A percentile compares a stretch with the other conserved stretches of the same genome.
These are phyloP conservation scores for Trichocladium antarcticum DNA, from an alignment of 495 filamentous ascomycete species.

Conservation along the genomic window DNA sequence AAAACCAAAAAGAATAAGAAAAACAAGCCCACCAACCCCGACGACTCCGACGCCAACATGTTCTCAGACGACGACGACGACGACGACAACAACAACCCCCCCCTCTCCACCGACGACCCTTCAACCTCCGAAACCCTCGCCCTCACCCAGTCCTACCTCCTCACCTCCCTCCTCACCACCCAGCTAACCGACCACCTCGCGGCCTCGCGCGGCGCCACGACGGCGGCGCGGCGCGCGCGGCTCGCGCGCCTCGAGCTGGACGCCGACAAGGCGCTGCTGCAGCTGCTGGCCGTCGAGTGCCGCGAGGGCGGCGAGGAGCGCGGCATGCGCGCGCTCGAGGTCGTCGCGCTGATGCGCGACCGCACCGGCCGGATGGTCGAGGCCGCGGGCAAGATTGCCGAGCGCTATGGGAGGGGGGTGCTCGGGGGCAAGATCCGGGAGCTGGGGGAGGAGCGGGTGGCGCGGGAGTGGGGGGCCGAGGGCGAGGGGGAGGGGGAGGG, in stretches of 20 bases:
- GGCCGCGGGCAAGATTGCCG: slow-evolving; percentile 72
- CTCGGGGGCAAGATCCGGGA: slow-evolving; percentile 81
- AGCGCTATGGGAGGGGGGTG: slow-evolving; percentile 61
- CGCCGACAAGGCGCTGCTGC: slow-evolving; percentile 77
- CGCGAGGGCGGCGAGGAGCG: slow-evolving; percentile 72
- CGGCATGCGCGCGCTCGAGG: slow-evolving; percentile 87
- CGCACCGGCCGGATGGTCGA: slow-evolving; percentile 73
- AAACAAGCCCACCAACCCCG: slow-evolving; percentile 21
- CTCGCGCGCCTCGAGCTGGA: slow-evolving; percentile 62
- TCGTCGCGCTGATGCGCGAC: slow-evolving; percentile 66
- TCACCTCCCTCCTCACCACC: slow-evolving; percentile 55
- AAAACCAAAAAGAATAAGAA: slow-evolving; percentile 29
- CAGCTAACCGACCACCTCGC: slow-evolving; percentile 55
- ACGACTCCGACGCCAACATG: slow-evolving; percentile 28
- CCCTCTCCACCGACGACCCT: slow-evolving; percentile 37
- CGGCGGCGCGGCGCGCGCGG: slow-evolving; percentile 49
- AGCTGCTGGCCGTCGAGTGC: slow-evolving; percentile 83
- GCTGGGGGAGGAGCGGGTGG: slow-evolving; percentile 52
- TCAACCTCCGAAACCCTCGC: slow-evolving; percentile 30
- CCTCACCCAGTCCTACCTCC: slow-evolving; percentile 70
- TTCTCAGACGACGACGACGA: slow-evolving; percentile 15
- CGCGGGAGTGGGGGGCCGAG: slow-evolving; percentile 44
- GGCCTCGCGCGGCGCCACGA: slow-evolving; percentile 36
- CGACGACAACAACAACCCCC: too few species aligned
- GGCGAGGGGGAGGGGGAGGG: slow-evolving; percentile 6